Conservation (phyloP, 371 early-diverging fungal genomes). For the Dinochytrium kinnereticum region DNA sequence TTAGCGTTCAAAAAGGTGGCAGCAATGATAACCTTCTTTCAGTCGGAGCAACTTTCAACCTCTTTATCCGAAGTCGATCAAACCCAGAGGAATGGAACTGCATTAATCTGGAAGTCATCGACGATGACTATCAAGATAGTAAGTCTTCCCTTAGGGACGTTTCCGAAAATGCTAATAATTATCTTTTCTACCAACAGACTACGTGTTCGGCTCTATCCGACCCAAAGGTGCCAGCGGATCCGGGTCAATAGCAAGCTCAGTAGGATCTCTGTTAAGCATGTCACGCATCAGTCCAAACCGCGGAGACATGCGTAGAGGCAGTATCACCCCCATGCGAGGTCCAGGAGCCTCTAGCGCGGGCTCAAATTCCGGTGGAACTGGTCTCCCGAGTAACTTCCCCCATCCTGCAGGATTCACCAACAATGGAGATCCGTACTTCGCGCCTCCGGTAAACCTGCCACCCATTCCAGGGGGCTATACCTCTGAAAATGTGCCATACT, state of each 20-base stretch:
- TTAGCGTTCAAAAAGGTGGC: conserved; percentile 46
- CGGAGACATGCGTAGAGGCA: neutral
- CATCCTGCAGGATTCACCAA: conserved; percentile 51
- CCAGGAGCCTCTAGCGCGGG: conserved; percentile 8
- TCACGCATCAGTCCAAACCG: neutral
- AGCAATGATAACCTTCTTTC: conserved; percentile 31
- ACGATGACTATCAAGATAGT: conserved; percentile 62
- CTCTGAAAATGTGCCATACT: conserved; percentile 50
- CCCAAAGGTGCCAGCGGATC: conserved; percentile 16
- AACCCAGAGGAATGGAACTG: conserved; percentile 52
- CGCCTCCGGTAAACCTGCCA: conserved; percentile 58
- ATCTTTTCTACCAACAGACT: too few species aligned
- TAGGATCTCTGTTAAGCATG: conserved; percentile 16
- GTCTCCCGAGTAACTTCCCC: conserved; percentile 35
- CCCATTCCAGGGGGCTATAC: conserved; percentile 60
- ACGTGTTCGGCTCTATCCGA: conserved; percentile 15
- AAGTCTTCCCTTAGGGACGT: neutral
- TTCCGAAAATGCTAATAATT: neutral
- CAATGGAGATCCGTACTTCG: conserved; percentile 56
- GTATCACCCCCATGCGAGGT: neutral
- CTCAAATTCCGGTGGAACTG: neutral
- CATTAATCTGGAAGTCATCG: conserved; percentile 58
- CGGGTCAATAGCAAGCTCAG: neutral
- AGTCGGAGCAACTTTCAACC: conserved; percentile 56
- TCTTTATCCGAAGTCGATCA: conserved; percentile 48